Conservation (phyloP, 495 filamentous ascomycete genomes). For the Lasiosphaeria miniovina region DNA sequence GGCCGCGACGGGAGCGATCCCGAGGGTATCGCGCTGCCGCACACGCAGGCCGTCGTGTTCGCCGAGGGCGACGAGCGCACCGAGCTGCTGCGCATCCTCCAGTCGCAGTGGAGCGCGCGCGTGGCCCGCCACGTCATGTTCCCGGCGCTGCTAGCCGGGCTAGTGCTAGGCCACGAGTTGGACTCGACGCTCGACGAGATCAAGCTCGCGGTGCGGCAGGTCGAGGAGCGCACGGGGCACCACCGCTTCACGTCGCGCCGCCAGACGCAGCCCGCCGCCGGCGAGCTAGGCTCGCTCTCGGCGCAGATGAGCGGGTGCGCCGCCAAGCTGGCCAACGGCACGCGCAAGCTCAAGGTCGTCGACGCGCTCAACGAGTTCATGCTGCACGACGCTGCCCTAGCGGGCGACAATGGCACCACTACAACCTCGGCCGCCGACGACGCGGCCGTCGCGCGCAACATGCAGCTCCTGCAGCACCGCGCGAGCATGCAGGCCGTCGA, state of each 20-base stretch:
- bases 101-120: slow-evolving; percentile 16
- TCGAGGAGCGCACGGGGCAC: slow-evolving; percentile 30
- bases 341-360: slow-evolving; percentile 26
- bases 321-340: slow-evolving; percentile 30
- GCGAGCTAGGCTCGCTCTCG: slow-evolving; percentile 26
- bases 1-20: background rate
- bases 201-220: slow-evolving; percentile 25
- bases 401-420: background rate
- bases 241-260: slow-evolving; percentile 24
- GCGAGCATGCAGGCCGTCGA: slow-evolving; percentile 29
- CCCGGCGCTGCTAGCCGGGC: slow-evolving; percentile 23
- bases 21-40: background rate
- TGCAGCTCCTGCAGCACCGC: slow-evolving; percentile 19
- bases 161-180: slow-evolving; percentile 26
- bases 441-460: background rate
- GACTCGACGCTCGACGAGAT: slow-evolving; percentile 27
- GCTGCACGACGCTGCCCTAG: background rate
- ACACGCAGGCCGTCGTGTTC: slow-evolving; percentile 19
- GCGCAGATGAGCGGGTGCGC: slow-evolving; percentile 30
- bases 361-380: slow-evolving; percentile 27
- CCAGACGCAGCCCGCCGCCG: slow-evolving; percentile 25
- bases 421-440: background rate
- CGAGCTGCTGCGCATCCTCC: slow-evolving; percentile 20
- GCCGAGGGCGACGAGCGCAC: slow-evolving; percentile 24
- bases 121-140: slow-evolving; percentile 26